Evolutionary conservation across 176 grass and related monocot genomes (phyloP).

Genomic region (Olyra latifolia): DNA sequence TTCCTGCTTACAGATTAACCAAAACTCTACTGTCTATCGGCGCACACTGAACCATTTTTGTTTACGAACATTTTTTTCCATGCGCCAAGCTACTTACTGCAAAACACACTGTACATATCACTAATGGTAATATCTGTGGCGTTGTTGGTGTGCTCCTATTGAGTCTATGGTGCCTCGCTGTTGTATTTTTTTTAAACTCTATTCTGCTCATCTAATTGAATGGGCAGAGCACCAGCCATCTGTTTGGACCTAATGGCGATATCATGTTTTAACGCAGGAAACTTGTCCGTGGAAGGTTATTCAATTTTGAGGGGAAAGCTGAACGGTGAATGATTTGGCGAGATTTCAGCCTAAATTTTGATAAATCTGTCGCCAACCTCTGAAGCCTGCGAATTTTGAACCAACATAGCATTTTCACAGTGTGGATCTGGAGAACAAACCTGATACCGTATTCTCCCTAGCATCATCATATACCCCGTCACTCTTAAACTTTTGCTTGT

Average conservation of each 20-base stretch:
- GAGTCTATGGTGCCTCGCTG: too few species aligned
- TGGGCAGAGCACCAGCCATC: too few species aligned
- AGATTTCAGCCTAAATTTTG: not conserved
- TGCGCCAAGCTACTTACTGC: not conserved
- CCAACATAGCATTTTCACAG: not conserved
- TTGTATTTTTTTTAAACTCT: too few species aligned
- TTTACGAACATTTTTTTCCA: not conserved
- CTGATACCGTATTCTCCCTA: not conserved
- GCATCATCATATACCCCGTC: not conserved
- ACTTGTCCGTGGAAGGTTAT: constrained; percentile 16
- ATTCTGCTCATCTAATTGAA: too few species aligned
- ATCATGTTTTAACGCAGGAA: constrained; percentile 12
- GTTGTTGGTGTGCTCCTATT: too few species aligned
- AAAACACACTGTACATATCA: not conserved
- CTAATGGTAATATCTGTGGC: not conserved
- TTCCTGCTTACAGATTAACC: not conserved
- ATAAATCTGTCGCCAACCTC: not conserved
- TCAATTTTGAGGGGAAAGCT: not conserved
- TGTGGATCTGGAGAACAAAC: not conserved
- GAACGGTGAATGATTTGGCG: not conserved
- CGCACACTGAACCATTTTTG: not conserved
- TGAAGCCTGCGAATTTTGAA: not conserved
- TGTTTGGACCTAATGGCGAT: not conserved
- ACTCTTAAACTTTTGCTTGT: not conserved
- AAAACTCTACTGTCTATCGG: not conserved